Conservation (phyloP, 2,329 filamentous ascomycete genomes). For the Fusarium burgessii region DNA sequence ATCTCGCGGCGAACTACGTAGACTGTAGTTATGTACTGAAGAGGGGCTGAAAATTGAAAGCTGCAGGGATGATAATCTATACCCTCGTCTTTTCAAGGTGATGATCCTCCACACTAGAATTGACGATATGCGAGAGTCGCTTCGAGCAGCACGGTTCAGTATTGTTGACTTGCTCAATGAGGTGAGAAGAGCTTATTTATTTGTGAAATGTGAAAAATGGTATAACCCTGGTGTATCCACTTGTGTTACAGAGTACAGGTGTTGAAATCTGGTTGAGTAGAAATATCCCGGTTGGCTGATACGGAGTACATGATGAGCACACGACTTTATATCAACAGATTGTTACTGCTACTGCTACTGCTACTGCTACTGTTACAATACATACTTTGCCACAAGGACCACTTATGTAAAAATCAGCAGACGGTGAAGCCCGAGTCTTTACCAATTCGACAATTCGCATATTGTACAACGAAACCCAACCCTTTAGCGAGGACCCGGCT, state of each 20-base stretch:
- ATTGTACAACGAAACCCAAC: not conserved
- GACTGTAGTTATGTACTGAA: not conserved
- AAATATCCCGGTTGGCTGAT: slow-evolving; percentile 1
- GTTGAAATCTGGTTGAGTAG: not conserved
- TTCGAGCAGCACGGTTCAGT: slow-evolving; percentile 29
- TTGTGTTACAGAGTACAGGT: not conserved
- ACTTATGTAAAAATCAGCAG: slow-evolving; percentile 15
- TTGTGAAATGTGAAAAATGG: not conserved
- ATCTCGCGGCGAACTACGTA: slow-evolving; percentile 28
- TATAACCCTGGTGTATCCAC: slow-evolving; percentile 8
- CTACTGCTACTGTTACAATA: not conserved
- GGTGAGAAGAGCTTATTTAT: slow-evolving; percentile 15
- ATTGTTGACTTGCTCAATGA: slow-evolving; percentile 20
- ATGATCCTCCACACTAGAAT: slow-evolving; percentile 10
- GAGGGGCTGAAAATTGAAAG: not conserved
- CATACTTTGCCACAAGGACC: slow-evolving; percentile 2
- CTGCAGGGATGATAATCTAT: slow-evolving; percentile 2
- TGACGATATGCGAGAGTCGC: slow-evolving; percentile 30
- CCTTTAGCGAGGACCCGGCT: slow-evolving; percentile 7
- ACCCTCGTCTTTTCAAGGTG: slow-evolving; percentile 3
- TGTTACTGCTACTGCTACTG: not conserved
- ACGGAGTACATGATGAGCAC: not conserved
- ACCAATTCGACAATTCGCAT: not conserved
- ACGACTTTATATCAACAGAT: not conserved
- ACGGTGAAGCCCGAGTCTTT: slow-evolving; percentile 22